A percentile compares a stretch with the other conserved stretches of the same genome.
phyloP scores from a whole-genome alignment of 306 rosid genomes.

The Inga laurina region DNA sequence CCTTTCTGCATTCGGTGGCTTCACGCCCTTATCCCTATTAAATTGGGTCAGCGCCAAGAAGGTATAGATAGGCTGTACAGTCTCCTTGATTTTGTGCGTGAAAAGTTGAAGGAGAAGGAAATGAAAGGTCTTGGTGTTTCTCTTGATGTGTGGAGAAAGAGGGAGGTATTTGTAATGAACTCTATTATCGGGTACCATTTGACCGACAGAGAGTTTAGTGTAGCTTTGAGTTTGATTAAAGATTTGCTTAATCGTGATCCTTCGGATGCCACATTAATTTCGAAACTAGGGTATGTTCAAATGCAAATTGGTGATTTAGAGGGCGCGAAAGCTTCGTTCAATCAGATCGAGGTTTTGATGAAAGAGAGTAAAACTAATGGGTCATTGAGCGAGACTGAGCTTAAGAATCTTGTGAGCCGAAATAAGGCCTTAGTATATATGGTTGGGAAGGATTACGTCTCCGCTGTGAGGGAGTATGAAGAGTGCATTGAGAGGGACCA shows the following conservation, averaged over 20 bases:
- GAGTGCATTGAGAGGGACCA: slow-evolving; percentile 82
- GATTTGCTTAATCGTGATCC: slow-evolving; percentile 48
- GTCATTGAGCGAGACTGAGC: slow-evolving; percentile 57
- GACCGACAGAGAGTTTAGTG: slow-evolving; percentile 63
- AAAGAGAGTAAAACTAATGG: slow-evolving; percentile 45
- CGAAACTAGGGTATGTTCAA: slow-evolving; percentile 84
- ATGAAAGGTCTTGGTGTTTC: slow-evolving; percentile 31
- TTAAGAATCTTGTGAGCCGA: slow-evolving; percentile 66
- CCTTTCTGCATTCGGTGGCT: slow-evolving; percentile 94
- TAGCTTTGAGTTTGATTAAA: slow-evolving; percentile 60
- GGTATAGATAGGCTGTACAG: slow-evolving; percentile 75
- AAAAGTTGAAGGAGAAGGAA: slow-evolving; percentile 42
- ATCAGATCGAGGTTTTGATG: slow-evolving; percentile 55
- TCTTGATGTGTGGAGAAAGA: slow-evolving; percentile 50
- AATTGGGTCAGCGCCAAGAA: slow-evolving; percentile 71
- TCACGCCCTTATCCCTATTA: slow-evolving; percentile 65
- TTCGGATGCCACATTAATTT: slow-evolving; percentile 58
- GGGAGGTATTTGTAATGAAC: slow-evolving; percentile 76
- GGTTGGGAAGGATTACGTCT: slow-evolving; percentile 89
- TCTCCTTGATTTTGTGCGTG: slow-evolving; percentile 67
- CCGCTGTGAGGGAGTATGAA: slow-evolving; percentile 93
- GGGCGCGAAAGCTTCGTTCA: slow-evolving; percentile 73
- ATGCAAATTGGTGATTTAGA: slow-evolving; percentile 86
- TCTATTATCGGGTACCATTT: slow-evolving; percentile 76
- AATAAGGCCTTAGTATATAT: slow-evolving; percentile 79